Base-by-base conservation (phyloP, 2,329 filamentous ascomycete species). In the Exophiala xenobiotica region DNA sequence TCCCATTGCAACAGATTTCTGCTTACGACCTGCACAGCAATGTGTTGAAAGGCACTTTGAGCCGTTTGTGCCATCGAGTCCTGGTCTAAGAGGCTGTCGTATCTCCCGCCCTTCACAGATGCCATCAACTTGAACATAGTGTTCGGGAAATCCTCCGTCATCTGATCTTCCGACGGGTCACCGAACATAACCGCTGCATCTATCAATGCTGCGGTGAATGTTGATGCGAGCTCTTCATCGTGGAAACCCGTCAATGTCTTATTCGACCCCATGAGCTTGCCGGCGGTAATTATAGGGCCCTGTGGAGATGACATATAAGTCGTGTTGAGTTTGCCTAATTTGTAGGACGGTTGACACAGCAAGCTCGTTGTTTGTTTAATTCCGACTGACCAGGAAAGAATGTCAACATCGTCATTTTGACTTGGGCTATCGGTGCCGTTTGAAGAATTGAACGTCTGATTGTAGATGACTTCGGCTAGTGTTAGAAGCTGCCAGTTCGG, bases 81-180 rank as follows among this genome's bases (percentile, higher is more conserved):
- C 14, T 40, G 23, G 26, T 55, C 46, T 3, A 60, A n/a, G 3
- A 60, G 39, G 6, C 6, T 19, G 27, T 56, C 56, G 27, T 60
- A 60, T 5, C 18, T 18, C 3, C 53, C 56, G 11, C 40, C 46
- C 19, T 22, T 23, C 6, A 39, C 23, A 3, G 18, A n/a, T 12
- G 58, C 55, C 56, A 60, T 58, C 14, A 53, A 18, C 40, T 55
- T 58, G 40, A 57, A 53, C 18, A 57, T 40, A 2, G 54, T 46
- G 24, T 57, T 51, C 3, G 57, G 57, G 29, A 42, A 55, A 18
- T 59, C 54, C 11, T 44, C 24, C 14, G 23, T 42, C 5, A 31
- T 12, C 7, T 44, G 8, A 16, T 35, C 27, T 9, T 48, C 49
- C n/a, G n/a, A 40, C 4, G 41, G n/a, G 27, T 53, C 27, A 9